Percentiles rank a stretch among this genome's conserved stretches.
These are phyloP conservation scores for Penicillium sp. DNA, from an alignment of 2,329 filamentous ascomycete species.

Conservation along the genomic window DNA sequence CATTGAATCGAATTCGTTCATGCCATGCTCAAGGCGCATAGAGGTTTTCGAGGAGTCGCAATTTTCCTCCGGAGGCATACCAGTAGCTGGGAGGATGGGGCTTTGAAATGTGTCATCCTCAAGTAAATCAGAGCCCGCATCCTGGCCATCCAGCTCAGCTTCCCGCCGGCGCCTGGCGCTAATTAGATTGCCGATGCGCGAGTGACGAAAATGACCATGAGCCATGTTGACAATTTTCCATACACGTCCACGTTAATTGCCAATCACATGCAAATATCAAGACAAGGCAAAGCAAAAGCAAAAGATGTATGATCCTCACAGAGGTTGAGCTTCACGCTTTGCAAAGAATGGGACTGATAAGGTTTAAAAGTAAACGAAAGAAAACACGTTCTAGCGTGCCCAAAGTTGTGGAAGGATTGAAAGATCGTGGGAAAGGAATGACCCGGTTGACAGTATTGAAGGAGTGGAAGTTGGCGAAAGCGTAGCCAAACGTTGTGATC, in stretches of 20 bases:
- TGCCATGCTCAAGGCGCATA: conserved; percentile 3
- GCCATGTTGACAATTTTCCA: conserved; percentile 13
- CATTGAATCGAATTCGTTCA: not conserved
- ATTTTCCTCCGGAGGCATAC: conserved; percentile 1
- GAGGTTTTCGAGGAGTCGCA: conserved; percentile 10
- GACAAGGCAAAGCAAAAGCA: not conserved
- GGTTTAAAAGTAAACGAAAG: not conserved
- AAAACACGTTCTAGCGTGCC: conserved; percentile 15
- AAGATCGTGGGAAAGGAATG: conserved; percentile 4
- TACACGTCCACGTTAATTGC: not conserved
- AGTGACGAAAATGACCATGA: conserved; percentile 17
- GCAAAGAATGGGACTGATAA: conserved; percentile 2
- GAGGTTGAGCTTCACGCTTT: conserved; percentile 11
- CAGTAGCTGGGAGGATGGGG: conserved; percentile 1
- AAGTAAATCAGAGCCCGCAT: not conserved
- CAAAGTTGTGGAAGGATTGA: conserved; percentile 6
- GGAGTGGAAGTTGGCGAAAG: not conserved
- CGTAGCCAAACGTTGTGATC: not conserved
- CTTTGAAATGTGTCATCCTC: not conserved
- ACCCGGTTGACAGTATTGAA: conserved; percentile 1
- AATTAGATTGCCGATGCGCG: conserved; percentile 13
- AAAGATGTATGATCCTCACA: conserved; percentile 9
- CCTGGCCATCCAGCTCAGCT: not conserved
- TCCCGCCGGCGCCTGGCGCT: conserved; percentile 13
- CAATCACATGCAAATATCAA: not conserved